A percentile compares a stretch with the other conserved stretches of the same genome.
Evolutionary conservation across 768 basidiomycete genomes (phyloP).

Genomic region (Suillus sp.): DNA sequence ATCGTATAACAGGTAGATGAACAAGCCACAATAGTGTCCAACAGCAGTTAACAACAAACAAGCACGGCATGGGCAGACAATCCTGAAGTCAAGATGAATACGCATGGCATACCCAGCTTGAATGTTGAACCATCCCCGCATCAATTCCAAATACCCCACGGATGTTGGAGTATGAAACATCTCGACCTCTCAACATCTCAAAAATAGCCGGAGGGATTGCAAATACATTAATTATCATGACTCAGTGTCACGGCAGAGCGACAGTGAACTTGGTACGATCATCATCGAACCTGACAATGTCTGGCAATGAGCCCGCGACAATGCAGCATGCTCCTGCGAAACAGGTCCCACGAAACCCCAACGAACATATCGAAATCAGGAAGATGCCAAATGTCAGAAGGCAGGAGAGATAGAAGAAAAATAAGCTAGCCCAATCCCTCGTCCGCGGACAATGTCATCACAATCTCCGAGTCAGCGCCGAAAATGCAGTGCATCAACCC

Average conservation of each 20-base stretch:
- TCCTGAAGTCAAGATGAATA: background rate
- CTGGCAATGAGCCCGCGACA: background rate
- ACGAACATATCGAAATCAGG: too few species aligned
- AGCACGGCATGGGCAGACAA: background rate
- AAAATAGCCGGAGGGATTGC: background rate
- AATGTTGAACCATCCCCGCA: background rate
- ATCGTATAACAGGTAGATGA: background rate
- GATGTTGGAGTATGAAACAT: background rate
- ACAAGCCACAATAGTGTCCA: background rate
- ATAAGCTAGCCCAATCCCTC: background rate
- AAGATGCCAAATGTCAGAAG: background rate
- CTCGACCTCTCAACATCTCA: background rate
- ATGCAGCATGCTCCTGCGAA: background rate
- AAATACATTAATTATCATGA: background rate
- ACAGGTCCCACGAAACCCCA: background rate
- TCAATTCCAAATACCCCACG: background rate
- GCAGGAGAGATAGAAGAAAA: background rate
- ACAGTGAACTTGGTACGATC: background rate
- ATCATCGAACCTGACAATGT: background rate
- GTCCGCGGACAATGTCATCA: background rate
- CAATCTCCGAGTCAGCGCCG: background rate
- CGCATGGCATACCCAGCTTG: background rate
- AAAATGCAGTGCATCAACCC: background rate
- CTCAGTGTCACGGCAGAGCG: background rate
- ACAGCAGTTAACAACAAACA: background rate